Evolutionary conservation across 805 yeast species (phyloP).

Genomic region (Metschnikowia koreensis): DNA sequence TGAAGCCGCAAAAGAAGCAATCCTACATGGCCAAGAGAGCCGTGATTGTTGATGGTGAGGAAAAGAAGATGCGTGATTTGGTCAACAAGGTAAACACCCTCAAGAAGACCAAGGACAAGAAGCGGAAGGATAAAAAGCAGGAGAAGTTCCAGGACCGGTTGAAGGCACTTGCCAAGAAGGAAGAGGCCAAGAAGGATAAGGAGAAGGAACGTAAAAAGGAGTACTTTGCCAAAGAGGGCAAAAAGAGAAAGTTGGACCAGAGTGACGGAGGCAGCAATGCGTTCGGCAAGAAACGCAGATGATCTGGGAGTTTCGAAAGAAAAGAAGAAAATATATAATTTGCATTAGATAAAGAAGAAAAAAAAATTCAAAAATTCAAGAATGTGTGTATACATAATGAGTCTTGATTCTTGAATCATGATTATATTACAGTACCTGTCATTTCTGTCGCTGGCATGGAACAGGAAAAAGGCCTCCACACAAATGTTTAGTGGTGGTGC

Average conservation of each 20-base stretch:
- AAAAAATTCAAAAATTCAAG: background rate
- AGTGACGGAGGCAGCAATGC: constrained; percentile 27
- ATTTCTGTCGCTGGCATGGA: too few species aligned
- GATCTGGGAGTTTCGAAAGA: background rate
- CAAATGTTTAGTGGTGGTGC: too few species aligned
- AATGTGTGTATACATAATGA: too few species aligned
- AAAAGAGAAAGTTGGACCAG: constrained; percentile 49
- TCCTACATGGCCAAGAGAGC: constrained; percentile 88
- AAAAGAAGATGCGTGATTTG: constrained; percentile 86
- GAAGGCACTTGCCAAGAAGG: constrained; percentile 72
- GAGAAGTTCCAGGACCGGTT: constrained; percentile 73
- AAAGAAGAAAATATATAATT: background rate
- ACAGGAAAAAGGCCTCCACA: too few species aligned
- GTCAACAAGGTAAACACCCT: constrained; percentile 84
- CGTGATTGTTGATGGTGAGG: constrained; percentile 88
- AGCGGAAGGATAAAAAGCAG: constrained; percentile 67
- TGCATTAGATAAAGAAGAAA: background rate
- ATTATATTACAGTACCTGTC: too few species aligned
- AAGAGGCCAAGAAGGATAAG: constrained; percentile 67
- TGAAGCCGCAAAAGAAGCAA: constrained; percentile 83
- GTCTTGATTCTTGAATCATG: too few species aligned
- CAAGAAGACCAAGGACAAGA: constrained; percentile 79
- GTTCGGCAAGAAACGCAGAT: constrained; percentile 32
- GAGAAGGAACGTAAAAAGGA: constrained; percentile 86
- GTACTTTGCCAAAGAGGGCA: constrained; percentile 69